A percentile compares a stretch with the other conserved stretches of the same genome.
phyloP scores from a whole-genome alignment of 2,329 filamentous ascomycete genomes.

The Cladophialophora immunda region DNA sequence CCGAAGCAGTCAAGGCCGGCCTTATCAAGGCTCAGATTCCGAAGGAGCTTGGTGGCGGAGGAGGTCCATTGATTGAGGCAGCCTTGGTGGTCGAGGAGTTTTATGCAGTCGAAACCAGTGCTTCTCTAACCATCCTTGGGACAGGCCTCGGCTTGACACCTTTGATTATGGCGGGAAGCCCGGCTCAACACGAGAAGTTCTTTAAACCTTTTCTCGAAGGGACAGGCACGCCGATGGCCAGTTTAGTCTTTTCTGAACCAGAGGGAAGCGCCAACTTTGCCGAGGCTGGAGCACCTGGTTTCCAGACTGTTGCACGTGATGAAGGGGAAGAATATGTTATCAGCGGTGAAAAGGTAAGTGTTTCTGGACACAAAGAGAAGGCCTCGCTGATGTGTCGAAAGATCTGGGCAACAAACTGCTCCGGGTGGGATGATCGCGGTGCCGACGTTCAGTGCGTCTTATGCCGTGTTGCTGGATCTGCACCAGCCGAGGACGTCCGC shows the following conservation, averaged over 20 bases:
- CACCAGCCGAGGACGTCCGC: slow-evolving; percentile 41
- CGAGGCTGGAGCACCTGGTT: slow-evolving; percentile 58
- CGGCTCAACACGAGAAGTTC: slow-evolving; percentile 53
- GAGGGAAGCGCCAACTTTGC: slow-evolving; percentile 62
- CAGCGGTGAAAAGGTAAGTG: slow-evolving; percentile 61
- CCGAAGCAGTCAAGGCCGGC: slow-evolving; percentile 53
- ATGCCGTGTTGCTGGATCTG: slow-evolving; percentile 52
- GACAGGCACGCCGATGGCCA: slow-evolving; percentile 59
- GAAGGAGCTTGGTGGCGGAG: slow-evolving; percentile 56
- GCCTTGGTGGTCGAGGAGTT: slow-evolving; percentile 63
- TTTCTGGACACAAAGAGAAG: background rate
- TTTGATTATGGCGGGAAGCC: slow-evolving; percentile 56
- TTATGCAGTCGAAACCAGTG: slow-evolving; percentile 60
- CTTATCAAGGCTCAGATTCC: slow-evolving; percentile 60
- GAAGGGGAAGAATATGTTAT: slow-evolving; percentile 63
- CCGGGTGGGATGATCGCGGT: slow-evolving; percentile 63
- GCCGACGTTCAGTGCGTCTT: slow-evolving; percentile 63
- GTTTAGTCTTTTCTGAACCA: slow-evolving; percentile 63
- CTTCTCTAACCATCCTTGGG: slow-evolving; percentile 60
- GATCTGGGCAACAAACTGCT: slow-evolving; percentile 65
- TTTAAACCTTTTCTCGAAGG: slow-evolving; percentile 58
- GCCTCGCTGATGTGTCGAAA: slow-evolving; percentile 34
- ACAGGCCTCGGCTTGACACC: slow-evolving; percentile 63
- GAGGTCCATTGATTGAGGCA: slow-evolving; percentile 57
- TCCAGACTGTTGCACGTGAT: slow-evolving; percentile 58